These are phyloP conservation scores for Zygoascus meyerae DNA, from an alignment of 1,139 yeast species.

Conservation along the genomic window DNA sequence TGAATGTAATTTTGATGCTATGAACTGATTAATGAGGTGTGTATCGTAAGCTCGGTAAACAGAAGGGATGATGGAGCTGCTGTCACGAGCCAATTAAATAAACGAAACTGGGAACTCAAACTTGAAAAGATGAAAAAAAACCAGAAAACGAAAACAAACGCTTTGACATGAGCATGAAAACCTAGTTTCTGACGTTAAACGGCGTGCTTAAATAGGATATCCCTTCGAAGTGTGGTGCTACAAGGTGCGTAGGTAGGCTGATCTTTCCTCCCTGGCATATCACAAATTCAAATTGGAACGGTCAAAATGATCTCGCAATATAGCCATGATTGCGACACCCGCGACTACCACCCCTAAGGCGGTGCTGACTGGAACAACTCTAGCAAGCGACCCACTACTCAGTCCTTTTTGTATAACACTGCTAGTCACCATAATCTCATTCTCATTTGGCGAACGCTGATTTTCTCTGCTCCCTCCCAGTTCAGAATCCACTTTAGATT, in stretches of 20 bases:
- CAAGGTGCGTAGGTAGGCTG: neutral
- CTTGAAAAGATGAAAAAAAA: too few relatives aligned
- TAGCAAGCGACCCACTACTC: neutral
- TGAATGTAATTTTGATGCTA: too few relatives aligned
- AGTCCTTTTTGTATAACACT: neutral
- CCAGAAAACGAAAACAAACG: too few relatives aligned
- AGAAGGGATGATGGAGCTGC: too few relatives aligned
- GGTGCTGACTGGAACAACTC: constrained; percentile 20
- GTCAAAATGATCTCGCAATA: constrained; percentile 17
- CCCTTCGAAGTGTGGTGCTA: neutral
- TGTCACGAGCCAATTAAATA: too few relatives aligned
- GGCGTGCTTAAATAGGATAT: too few relatives aligned
- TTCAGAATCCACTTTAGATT: constrained; percentile 3
- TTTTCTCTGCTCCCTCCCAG: constrained; percentile 8
- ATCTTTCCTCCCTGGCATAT: neutral
- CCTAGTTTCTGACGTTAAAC: too few relatives aligned
- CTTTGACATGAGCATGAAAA: too few relatives aligned
- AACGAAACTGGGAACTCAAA: too few relatives aligned
- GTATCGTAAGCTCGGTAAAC: too few relatives aligned
- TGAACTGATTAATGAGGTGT: too few relatives aligned
- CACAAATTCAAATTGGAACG: neutral
- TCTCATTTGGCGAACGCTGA: neutral
- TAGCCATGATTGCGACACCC: constrained; percentile 25
- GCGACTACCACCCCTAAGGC: constrained; percentile 27
- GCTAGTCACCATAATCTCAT: constrained; percentile 1